phyloP scores from a whole-genome alignment of 2,329 filamentous ascomycete species.

The Fonsecaea pedrosoi region DNA sequence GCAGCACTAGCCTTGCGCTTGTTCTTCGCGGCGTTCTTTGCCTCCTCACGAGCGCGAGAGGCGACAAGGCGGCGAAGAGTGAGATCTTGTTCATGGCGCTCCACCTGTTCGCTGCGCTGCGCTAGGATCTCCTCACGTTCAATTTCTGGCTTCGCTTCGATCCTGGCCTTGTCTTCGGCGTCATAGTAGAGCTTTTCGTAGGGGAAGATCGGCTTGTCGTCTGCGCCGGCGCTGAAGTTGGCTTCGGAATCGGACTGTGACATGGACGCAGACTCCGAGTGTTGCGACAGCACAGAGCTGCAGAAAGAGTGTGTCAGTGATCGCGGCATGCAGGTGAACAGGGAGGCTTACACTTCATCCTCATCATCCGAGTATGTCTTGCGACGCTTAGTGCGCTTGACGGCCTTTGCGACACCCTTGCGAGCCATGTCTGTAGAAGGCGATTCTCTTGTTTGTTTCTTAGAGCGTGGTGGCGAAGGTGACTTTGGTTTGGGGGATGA shows the following conservation, averaged over 20 bases:
- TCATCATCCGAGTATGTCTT: slow-evolving; percentile 73
- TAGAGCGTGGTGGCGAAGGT: slow-evolving; percentile 60
- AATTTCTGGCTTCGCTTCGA: slow-evolving; percentile 86
- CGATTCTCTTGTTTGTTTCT: slow-evolving; percentile 51
- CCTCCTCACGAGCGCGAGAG: slow-evolving; percentile 68
- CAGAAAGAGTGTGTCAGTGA: slow-evolving; percentile 31
- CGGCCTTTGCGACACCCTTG: slow-evolving; percentile 53
- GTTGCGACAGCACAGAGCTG: slow-evolving; percentile 73
- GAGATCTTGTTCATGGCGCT: slow-evolving; percentile 80
- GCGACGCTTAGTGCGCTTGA: slow-evolving; percentile 53
- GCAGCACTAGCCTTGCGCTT: slow-evolving; percentile 79
- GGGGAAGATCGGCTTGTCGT: slow-evolving; percentile 69
- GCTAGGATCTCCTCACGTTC: slow-evolving; percentile 89
- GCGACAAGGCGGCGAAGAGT: slow-evolving; percentile 79
- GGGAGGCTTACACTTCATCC: slow-evolving; percentile 75
- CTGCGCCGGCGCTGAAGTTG: slow-evolving; percentile 60
- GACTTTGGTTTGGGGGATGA: slow-evolving; percentile 63
- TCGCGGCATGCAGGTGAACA: slow-evolving; percentile 5
- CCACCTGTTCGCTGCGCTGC: slow-evolving; percentile 81
- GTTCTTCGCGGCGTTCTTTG: slow-evolving; percentile 58
- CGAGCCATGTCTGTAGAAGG: slow-evolving; percentile 53
- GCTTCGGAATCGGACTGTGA: slow-evolving; percentile 85
- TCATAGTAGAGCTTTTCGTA: slow-evolving; percentile 85
- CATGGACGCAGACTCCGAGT: slow-evolving; percentile 86
- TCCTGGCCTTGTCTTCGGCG: slow-evolving; percentile 74